Evolutionary conservation across 805 yeast species (phyloP), one percentile per base, ranked within the genome.

Genomic region (Wickerhamiella shivajii): DNA sequence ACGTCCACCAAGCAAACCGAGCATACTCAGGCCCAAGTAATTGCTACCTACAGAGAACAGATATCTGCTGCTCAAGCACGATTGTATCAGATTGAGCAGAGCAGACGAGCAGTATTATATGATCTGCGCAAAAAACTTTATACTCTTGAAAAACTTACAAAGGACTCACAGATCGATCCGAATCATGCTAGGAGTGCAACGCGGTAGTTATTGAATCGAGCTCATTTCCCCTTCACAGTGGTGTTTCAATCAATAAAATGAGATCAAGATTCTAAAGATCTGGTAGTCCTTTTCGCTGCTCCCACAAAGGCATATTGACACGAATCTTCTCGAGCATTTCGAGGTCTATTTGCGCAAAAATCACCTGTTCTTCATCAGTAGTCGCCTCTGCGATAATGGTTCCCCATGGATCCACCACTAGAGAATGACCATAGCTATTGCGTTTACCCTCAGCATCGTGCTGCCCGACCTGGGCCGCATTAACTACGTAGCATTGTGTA

Each of bases 381-480:
- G 75, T 80, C 15, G 80, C 84, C 49, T 79, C 87, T 5, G 71
- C 76, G 3, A 87, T 39, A 2, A 83, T 63, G 0, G 69, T 63
- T 0, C 97, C 98, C 83, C 93, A 80, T 0, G 98, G 97, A 44
- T 79, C 87, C n/a, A 87, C 67, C 4, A 84, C 73, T 41, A 84
- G 60, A 0, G 93, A 67, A 47, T 83, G 87, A 1, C 98, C 98
- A 57, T 74, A 87, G 40, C 93, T 78, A 37, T 69, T 66, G 37
- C 97, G 60, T 4, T 92, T 92, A 13, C 59, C 59, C 31, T 45
- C 55, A 0, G 70, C 63, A 38, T 74, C 71, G 51, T 84, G 95
- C 25, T 57, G 55, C 2, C 96, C 96, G 36, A 73, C 70, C 50
- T 83, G 94, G 0, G 90, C 93, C 2, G 96, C 85, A 77, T 84